Evolutionary conservation across 441 rosid species (phyloP).

Genomic region (Pelargonium myrrhifolium): DNA sequence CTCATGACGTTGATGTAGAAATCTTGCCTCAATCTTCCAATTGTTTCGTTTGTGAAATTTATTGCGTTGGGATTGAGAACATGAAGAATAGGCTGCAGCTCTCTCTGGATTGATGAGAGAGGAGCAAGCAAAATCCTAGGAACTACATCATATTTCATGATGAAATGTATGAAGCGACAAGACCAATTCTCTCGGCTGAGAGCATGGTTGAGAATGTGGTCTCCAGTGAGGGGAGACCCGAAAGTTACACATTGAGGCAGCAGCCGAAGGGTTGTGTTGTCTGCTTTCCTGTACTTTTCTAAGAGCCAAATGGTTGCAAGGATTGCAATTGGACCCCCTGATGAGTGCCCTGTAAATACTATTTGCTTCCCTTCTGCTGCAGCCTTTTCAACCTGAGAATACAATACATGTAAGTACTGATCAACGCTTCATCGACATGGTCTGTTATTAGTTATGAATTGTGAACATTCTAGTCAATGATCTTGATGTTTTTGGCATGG

Average conservation of each 20-base stretch:
- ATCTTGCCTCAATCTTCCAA: neutral
- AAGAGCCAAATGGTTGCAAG: slow-evolving; percentile 63
- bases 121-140: slow-evolving; percentile 63
- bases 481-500: no score
- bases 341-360: slow-evolving; percentile 78
- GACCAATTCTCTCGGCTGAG: slow-evolving; percentile 70
- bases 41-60: slow-evolving; percentile 4
- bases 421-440: no score
- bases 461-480: no score
- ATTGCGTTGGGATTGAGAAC: slow-evolving; percentile 25
- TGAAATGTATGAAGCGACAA: slow-evolving; percentile 51
- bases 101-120: slow-evolving; percentile 27
- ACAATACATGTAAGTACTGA: neutral
- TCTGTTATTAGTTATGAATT: no score
- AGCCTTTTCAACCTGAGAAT: slow-evolving; percentile 44
- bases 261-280: neutral
- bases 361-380: slow-evolving; percentile 30
- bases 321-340: slow-evolving; percentile 75
- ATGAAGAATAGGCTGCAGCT: slow-evolving; percentile 30
- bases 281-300: slow-evolving; percentile 25
- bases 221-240: slow-evolving; percentile 77
- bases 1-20: slow-evolving; percentile 42
- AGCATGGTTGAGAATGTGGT: slow-evolving; percentile 55
- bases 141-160: slow-evolving; percentile 55
- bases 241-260: slow-evolving; percentile 57